Base-by-base conservation (phyloP, 495 filamentous ascomycete genomes). In the Xylaria palmicola region DNA sequence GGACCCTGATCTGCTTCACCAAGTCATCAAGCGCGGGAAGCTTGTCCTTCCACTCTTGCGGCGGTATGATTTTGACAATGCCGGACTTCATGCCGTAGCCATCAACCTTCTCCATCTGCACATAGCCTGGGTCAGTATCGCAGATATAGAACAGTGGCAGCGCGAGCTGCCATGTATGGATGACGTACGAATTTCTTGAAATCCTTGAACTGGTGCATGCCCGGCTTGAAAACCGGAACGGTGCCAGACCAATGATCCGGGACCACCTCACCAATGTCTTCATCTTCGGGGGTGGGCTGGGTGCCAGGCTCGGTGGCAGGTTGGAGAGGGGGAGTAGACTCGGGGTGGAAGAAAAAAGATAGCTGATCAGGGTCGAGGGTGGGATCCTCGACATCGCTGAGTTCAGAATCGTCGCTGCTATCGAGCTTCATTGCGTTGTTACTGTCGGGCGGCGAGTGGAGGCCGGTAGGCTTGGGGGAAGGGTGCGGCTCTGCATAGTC, bases 31-130 rank as follows among this genome's bases (percentile, higher is more conserved):
- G 85, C 32, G 82, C 72, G 19, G 90, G 88, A 24, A 93, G 85
- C 24, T 85, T 76, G 62, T 92, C 88, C 72, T 81, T 91, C 94
- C 94, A 98, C 86, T 97, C 95, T 68, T 89, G 79, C 1, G 94
- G 95, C 30, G 94, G 93, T 62, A 98, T 86, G 47, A 98, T 89
- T 73, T 98, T 98, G 68, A 97, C 83, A 68, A 98, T 97, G 13
- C 94, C 94, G 13, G 91, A 91, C 75, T 90, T 89, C 94, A 98
- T 98, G 65, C 94, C 94, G 73, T 97, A 95, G 60, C 87, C 86
- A 71, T 98, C 89, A 63, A 98, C 85, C 72, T 89, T 94, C 45
- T 86, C 81, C 79, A 96, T 88, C 75, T 84, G 49, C 24, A 49
- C 12, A 62, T 34, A 67, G 57, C 13, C 20, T 5, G 40, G 17